Conservation (phyloP, 805 yeast genomes). For the Millerago galiae region DNA sequence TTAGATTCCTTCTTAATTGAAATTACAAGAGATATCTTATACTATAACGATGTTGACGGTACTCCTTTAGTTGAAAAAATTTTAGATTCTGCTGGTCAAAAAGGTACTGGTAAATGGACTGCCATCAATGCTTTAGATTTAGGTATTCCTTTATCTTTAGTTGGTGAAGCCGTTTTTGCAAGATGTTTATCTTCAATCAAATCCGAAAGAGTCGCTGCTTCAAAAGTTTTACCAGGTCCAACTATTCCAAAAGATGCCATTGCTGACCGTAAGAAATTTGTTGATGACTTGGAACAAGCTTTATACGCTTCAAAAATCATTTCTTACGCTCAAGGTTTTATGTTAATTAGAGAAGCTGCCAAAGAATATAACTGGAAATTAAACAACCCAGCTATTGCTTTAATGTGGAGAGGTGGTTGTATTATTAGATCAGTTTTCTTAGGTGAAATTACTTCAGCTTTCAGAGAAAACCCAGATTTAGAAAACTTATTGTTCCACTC, state of each 20-base stretch:
- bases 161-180: slow-evolving; percentile 97
- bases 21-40: slow-evolving; percentile 92
- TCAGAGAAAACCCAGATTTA: slow-evolving; percentile 85
- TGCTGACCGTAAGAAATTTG: slow-evolving; percentile 74
- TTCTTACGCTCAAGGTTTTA: slow-evolving; percentile 99
- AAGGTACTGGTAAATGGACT: slow-evolving; percentile 99
- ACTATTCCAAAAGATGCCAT: slow-evolving; percentile 50
- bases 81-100: slow-evolving; percentile 95
- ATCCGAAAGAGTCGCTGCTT: slow-evolving; percentile 83
- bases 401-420: slow-evolving; percentile 99
- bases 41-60: slow-evolving; percentile 84
- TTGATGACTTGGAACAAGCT: slow-evolving; percentile 96
- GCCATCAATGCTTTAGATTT: slow-evolving; percentile 96
- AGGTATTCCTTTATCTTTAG: slow-evolving; percentile 97
- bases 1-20: slow-evolving; percentile 95
- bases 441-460: slow-evolving; percentile 95
- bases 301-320: slow-evolving; percentile 97
- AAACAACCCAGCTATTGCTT: slow-evolving; percentile 96
- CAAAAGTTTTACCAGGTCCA: slow-evolving; percentile 78
- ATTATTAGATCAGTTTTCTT: slow-evolving; percentile 98
- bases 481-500: slow-evolving; percentile 94
- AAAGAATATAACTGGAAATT: slow-evolving; percentile 94
- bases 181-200: slow-evolving; percentile 94
- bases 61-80: slow-evolving; percentile 94
- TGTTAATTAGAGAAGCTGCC: slow-evolving; percentile 98